Evolutionary conservation across 1,284 basidiomycete species (phyloP).

Genomic region (Rhizoctonia solani): DNA sequence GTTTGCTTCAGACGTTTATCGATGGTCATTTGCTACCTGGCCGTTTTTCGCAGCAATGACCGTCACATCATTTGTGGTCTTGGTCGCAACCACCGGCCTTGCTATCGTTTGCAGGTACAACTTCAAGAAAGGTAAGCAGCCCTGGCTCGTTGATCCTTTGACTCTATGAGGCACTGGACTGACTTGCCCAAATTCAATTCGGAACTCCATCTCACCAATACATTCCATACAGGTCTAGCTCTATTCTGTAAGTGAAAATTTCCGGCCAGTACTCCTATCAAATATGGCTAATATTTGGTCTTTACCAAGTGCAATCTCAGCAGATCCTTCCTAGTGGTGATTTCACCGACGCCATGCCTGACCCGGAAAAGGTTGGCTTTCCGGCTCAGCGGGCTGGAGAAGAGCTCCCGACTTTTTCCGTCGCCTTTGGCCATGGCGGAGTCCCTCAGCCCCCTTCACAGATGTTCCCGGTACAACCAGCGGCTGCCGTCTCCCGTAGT

Average conservation of each 20-base stretch:
- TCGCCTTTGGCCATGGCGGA: slow-evolving; percentile 22
- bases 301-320: slow-evolving; percentile 57
- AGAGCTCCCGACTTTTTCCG: slow-evolving; percentile 27
- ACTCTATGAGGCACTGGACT: background rate
- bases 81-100: slow-evolving; percentile 58
- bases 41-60: slow-evolving; percentile 70
- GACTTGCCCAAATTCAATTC: background rate
- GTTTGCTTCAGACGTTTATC: slow-evolving; percentile 52
- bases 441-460: slow-evolving; percentile 9
- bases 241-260: slow-evolving; percentile 14
- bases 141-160: slow-evolving; percentile 41
- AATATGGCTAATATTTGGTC: background rate
- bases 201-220: background rate
- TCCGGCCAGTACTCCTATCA: background rate
- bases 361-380: slow-evolving; percentile 22
- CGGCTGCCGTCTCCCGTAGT: background rate
- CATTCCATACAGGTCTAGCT: slow-evolving; percentile 1
- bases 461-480: background rate
- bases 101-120: slow-evolving; percentile 71
- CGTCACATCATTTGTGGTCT: slow-evolving; percentile 60
- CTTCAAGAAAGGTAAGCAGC: slow-evolving; percentile 73
- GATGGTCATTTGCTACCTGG: slow-evolving; percentile 31
- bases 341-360: slow-evolving; percentile 42
- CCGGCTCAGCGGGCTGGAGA: slow-evolving; percentile 6
- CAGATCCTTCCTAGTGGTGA: slow-evolving; percentile 59